These are phyloP conservation scores for Leccinum subfulvum DNA, from an alignment of 1,284 basidiomycete species.

Conservation along the genomic window DNA sequence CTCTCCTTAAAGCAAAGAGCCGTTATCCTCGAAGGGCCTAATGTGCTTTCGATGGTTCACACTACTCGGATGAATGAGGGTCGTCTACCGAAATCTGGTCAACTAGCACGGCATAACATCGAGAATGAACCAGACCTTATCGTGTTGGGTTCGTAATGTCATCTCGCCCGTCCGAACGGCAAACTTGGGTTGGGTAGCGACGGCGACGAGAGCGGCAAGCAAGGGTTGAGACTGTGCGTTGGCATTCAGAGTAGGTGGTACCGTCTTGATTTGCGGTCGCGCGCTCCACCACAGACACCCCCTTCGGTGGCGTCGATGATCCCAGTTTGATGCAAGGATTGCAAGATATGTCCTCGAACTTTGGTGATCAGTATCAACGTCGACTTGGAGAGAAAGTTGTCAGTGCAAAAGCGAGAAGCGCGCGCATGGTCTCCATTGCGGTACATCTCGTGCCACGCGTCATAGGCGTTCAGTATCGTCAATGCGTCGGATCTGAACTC, in stretches of 20 bases:
- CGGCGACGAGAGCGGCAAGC: conserved; percentile 83
- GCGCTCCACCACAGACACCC: conserved; percentile 37
- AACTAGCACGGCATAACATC: conserved; percentile 11
- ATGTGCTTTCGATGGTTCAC: conserved; percentile 77
- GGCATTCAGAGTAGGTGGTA: conserved; percentile 72
- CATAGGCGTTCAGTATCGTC: conserved; percentile 80
- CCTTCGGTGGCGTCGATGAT: conserved; percentile 78
- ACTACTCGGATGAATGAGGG: conserved; percentile 82
- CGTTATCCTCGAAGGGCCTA: conserved; percentile 43
- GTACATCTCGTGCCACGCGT: conserved; percentile 78
- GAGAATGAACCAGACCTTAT: conserved; percentile 64
- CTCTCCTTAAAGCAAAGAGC: conserved; percentile 43
- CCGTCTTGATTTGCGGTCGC: conserved; percentile 34
- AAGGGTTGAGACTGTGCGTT: conserved; percentile 79
- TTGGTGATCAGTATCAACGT: conserved; percentile 84
- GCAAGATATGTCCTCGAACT: conserved; percentile 80
- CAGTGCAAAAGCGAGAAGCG: conserved; percentile 78
- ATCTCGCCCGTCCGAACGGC: conserved; percentile 79
- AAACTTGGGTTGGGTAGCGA: conserved; percentile 92
- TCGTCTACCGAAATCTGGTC: conserved; percentile 42
- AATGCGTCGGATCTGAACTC: conserved; percentile 87
- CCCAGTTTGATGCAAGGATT: conserved; percentile 79
- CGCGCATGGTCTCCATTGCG: conserved; percentile 57
- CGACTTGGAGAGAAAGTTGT: conserved; percentile 88
- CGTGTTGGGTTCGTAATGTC: conserved; percentile 76